phyloP scores from a whole-genome alignment of 257 asterid species.

The Fraxinus americana region DNA sequence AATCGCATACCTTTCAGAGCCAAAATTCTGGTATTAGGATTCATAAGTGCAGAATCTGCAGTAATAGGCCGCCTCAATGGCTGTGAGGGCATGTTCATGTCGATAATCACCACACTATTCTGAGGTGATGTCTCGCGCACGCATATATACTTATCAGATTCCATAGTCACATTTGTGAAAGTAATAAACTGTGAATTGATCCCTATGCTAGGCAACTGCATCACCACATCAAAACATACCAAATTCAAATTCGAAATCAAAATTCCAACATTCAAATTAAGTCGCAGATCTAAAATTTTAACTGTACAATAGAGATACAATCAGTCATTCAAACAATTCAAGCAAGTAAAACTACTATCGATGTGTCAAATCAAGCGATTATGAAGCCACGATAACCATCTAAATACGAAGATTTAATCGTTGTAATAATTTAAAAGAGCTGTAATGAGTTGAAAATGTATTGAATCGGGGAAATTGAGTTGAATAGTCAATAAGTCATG shows the following conservation, averaged over 20 bases:
- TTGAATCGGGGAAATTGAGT: constrained; percentile 11
- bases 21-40: constrained; percentile 60
- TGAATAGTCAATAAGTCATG: constrained; percentile 22
- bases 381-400: constrained; percentile 14
- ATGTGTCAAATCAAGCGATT: constrained; percentile 24
- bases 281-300: constrained; percentile 33
- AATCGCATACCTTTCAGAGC: constrained; percentile 69
- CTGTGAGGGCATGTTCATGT: constrained; percentile 70
- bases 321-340: constrained; percentile 1
- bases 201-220: constrained; percentile 67
- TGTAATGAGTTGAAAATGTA: background rate
- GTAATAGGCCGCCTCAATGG: constrained; percentile 70
- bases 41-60: constrained; percentile 73
- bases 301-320: constrained; percentile 11
- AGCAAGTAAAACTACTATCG: constrained; percentile 9
- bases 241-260: constrained; percentile 3
- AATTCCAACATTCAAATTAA: constrained; percentile 6
- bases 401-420: background rate
- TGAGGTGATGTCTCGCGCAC: constrained; percentile 71
- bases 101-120: constrained; percentile 65
- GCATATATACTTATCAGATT: constrained; percentile 67
- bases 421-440: background rate
- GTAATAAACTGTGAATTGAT: constrained; percentile 67
- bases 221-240: constrained; percentile 32
- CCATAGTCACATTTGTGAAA: constrained; percentile 71